Conservation (phyloP, 169 alveolate species). For the Plasmodium coatneyi region DNA sequence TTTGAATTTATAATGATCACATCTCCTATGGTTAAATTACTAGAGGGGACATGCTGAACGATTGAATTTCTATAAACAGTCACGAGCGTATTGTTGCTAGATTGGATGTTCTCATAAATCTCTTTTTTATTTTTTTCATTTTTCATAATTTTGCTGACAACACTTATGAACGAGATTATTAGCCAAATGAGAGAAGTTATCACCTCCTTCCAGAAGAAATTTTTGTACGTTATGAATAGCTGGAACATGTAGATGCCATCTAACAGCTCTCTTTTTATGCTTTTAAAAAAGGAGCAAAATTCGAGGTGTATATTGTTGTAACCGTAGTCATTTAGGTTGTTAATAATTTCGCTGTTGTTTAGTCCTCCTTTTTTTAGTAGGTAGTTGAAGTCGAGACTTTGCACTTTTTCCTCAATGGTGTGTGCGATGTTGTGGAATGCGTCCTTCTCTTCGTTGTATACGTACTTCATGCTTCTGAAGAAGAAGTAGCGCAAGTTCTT, state of each 20-base stretch:
- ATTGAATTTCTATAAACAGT: slow-evolving; percentile 82
- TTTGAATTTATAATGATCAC: slow-evolving; percentile 80
- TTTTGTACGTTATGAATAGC: slow-evolving; percentile 80
- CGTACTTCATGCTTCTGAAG: slow-evolving; percentile 76
- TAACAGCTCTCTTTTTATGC: slow-evolving; percentile 80
- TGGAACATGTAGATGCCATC: slow-evolving; percentile 86
- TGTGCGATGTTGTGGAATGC: slow-evolving; percentile 78
- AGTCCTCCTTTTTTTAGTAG: slow-evolving; percentile 84
- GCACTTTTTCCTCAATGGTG: slow-evolving; percentile 76
- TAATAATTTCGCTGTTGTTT: slow-evolving; percentile 81
- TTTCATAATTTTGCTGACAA: slow-evolving; percentile 79
- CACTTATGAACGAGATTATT: slow-evolving; percentile 76
- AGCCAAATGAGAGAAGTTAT: slow-evolving; percentile 86
- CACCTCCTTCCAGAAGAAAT: slow-evolving; percentile 83
- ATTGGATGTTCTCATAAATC: slow-evolving; percentile 77
- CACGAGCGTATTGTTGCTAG: slow-evolving; percentile 74
- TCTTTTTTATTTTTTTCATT: slow-evolving; percentile 85
- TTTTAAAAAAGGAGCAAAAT: slow-evolving; percentile 75
- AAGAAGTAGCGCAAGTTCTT: slow-evolving; percentile 55
- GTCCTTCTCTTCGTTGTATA: slow-evolving; percentile 77
- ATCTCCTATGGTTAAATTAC: slow-evolving; percentile 87
- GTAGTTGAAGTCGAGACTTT: slow-evolving; percentile 78
- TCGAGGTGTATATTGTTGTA: slow-evolving; percentile 79
- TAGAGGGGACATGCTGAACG: slow-evolving; percentile 80
- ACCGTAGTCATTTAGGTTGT: slow-evolving; percentile 79